A percentile compares a stretch with the other conserved stretches of the same genome.
phyloP scores from a whole-genome alignment of 2,329 filamentous ascomycete genomes.

The Boeremia exigua region DNA sequence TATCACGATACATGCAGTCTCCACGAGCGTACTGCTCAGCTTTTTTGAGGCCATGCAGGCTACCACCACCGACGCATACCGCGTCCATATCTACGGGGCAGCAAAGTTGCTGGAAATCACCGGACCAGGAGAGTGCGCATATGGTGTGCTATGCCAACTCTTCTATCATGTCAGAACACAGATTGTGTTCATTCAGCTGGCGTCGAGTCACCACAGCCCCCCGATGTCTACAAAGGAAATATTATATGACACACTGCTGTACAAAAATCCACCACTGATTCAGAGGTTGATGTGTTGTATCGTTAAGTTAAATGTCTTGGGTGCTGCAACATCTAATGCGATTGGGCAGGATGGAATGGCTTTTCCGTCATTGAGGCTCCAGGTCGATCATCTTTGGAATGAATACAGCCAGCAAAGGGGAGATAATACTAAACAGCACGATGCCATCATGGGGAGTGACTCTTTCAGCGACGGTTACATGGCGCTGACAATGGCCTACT shows the following conservation, averaged over 20 bases:
- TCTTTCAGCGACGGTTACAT: neutral
- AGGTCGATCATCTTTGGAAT: constrained; percentile 1
- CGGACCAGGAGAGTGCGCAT: constrained; percentile 31
- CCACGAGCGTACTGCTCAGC: constrained; percentile 38
- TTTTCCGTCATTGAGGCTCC: neutral
- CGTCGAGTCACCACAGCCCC: constrained; percentile 1
- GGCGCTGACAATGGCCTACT: constrained; percentile 3
- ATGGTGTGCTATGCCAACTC: constrained; percentile 38
- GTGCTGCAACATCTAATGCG: neutral
- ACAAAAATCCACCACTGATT: constrained; percentile 31
- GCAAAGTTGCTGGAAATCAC: constrained; percentile 36
- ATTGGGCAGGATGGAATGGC: neutral
- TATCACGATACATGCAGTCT: constrained; percentile 41
- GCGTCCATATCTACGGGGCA: constrained; percentile 39
- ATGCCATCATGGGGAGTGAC: too few relatives aligned
- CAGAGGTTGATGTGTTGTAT: constrained; percentile 35
- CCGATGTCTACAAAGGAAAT: constrained; percentile 23
- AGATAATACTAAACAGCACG: neutral
- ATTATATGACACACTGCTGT: constrained; percentile 28
- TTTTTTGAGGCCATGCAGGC: constrained; percentile 43
- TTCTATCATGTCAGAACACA: constrained; percentile 42
- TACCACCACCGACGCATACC: constrained; percentile 37
- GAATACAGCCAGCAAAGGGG: neutral
- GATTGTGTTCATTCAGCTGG: constrained; percentile 31
- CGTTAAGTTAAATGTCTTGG: constrained; percentile 25